phyloP scores from a whole-genome alignment of 805 yeast species.

The Saccharomycopsis sp. region DNA sequence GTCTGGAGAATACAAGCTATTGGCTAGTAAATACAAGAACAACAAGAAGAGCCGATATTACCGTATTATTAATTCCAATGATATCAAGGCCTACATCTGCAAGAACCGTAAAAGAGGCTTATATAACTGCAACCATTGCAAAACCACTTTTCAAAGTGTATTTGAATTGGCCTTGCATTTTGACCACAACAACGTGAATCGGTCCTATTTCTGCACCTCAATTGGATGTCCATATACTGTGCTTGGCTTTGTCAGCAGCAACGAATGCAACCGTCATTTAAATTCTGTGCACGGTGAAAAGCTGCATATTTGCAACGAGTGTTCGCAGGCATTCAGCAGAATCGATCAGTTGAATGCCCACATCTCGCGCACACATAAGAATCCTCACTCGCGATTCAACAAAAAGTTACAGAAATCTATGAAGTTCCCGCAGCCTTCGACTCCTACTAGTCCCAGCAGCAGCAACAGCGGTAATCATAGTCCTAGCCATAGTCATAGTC shows the following conservation, averaged over 20 bases:
- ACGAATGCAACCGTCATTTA: conserved; percentile 17
- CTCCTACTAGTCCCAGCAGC: neutral
- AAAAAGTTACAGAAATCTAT: conserved; percentile 19
- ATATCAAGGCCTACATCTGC: conserved; percentile 10
- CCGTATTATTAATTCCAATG: conserved; percentile 1
- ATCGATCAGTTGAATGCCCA: conserved; percentile 19
- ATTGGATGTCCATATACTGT: conserved; percentile 15
- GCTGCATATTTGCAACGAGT: conserved; percentile 8
- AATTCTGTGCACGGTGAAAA: conserved; percentile 18
- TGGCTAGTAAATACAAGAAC: conserved; percentile 2
- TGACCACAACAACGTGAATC: conserved; percentile 11
- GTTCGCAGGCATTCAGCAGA: conserved; percentile 12
- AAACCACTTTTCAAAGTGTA: conserved; percentile 4
- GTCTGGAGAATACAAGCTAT: neutral
- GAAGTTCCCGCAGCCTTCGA: neutral
- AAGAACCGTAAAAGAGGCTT: conserved; percentile 34
- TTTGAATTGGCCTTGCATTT: conserved; percentile 19
- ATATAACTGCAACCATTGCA: conserved; percentile 20
- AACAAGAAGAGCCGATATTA: conserved; percentile 11
- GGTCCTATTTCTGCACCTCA: conserved; percentile 7
- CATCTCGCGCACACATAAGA: conserved; percentile 14
- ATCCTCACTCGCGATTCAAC: conserved; percentile 20
- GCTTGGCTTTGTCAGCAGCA: conserved; percentile 11
- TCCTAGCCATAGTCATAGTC: neutral
- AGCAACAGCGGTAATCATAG: neutral